These are phyloP conservation scores for Fonsecaea multimorphosa DNA, from an alignment of 2,329 filamentous ascomycete genomes.

Conservation along the genomic window DNA sequence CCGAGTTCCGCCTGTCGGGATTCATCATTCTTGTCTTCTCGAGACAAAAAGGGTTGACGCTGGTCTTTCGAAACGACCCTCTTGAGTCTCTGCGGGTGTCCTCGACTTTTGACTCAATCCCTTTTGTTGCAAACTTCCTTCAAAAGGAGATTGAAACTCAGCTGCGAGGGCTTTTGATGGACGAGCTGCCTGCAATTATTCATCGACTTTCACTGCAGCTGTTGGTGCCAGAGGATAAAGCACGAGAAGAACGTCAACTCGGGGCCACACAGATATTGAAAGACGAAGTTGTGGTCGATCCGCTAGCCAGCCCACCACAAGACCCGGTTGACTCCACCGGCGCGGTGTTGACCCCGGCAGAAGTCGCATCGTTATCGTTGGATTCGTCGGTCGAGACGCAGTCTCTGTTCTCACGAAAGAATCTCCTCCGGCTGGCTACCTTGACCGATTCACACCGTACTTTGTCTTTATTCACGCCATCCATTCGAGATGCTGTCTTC, in stretches of 20 bases:
- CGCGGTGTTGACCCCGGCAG: constrained; percentile 74
- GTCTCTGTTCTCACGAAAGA: constrained; percentile 94
- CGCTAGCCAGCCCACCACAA: constrained; percentile 78
- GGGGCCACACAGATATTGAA: constrained; percentile 58
- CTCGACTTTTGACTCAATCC: constrained; percentile 98
- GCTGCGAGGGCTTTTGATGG: constrained; percentile 92
- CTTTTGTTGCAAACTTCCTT: constrained; percentile 95
- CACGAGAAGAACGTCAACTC: constrained; percentile 66
- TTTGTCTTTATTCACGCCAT: constrained; percentile 86
- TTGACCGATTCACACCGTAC: constrained; percentile 89
- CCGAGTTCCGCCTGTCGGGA: constrained; percentile 91
- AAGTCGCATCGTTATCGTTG: constrained; percentile 77
- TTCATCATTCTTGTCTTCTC: constrained; percentile 99
- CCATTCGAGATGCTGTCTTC: constrained; percentile 88
- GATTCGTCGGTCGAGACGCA: constrained; percentile 82
- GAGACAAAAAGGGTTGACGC: constrained; percentile 91
- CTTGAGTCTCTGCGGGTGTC: constrained; percentile 98
- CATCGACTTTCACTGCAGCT: constrained; percentile 86
- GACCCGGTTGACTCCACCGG: constrained; percentile 83
- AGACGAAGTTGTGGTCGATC: constrained; percentile 72
- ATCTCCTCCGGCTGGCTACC: constrained; percentile 79
- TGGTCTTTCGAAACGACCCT: constrained; percentile 97
- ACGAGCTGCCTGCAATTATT: constrained; percentile 94
- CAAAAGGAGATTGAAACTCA: constrained; percentile 96
- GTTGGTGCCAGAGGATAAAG: constrained; percentile 85